Base-by-base conservation (phyloP, 83 land plant species). In the Diphasiastrum complanatum region DNA sequence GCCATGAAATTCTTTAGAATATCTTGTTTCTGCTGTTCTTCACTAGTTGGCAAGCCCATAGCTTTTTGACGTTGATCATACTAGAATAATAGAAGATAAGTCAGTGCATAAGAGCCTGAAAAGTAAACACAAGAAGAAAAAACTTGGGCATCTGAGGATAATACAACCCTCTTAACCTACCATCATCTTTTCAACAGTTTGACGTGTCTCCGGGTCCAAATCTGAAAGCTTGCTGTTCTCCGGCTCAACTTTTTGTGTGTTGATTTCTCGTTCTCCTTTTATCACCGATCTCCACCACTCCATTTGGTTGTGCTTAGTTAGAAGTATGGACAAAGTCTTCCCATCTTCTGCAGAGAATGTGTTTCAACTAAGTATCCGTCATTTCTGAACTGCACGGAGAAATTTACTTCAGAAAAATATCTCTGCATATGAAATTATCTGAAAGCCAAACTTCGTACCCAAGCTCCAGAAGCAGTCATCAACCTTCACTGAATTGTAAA, bases 111-210 rank as follows among this genome's bases (percentile, higher is more conserved):
- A n/a, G n/a, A n/a, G n/a, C n/a, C n/a, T n/a, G n/a, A n/a, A n/a
- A n/a, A n/a, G n/a, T n/a, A n/a, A n/a, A n/a, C n/a, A n/a, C n/a
- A n/a, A n/a, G n/a, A n/a, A n/a, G n/a, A n/a, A n/a, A n/a, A n/a
- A n/a, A n/a, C n/a, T n/a, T n/a, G n/a, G n/a, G n/a, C n/a, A n/a
- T n/a, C n/a, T n/a, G n/a, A n/a, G n/a, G n/a, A n/a, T n/a, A n/a
- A n/a, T n/a, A n/a, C n/a, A n/a, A n/a, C n/a, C n/a, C n/a, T n/a
- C n/a, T n/a, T n/a, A n/a, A n/a, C 1, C 28, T 82, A 91, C 97
- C 97, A 91, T 91, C 97, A 91, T 91, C 74, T 91, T 91, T 35
- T 87, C 97, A 6, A 91, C 89, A 8, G 95, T 87, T 28, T 73
- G 77, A 12, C 97, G 66, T 26, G 95, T 91, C 64, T 91, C 97